Evolutionary conservation across 305 asterid genomes (phyloP), one percentile per base, ranked within the genome.

Genomic region (Rubia peregrina): DNA sequence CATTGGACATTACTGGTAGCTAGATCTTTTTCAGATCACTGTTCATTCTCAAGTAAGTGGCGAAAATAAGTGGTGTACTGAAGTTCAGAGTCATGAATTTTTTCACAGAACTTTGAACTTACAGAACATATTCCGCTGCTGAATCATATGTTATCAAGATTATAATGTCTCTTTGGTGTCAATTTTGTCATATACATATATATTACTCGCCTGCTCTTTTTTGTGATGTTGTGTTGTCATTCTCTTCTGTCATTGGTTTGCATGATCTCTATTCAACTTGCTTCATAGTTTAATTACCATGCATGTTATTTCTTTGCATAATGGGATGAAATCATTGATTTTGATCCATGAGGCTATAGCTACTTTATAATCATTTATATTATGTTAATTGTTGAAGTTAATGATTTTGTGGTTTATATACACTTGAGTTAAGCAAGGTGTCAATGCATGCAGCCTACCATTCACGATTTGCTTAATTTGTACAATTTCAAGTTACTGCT

Each of bases 11-110:
- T 83, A 88, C 91, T 0, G 97, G 96, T 86, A 13, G 96, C 96
- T 8, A 90, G 97, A 73, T 89, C 2, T 94, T 68, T 85, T 94
- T 70, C 89, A 91, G 81, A 88, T 94, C 73, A 85, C 89, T 9
- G 95, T 91, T 61, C 99, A 94, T 85, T 89, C 87, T 60, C 99
- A 94, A 83, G 99, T 94, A 86, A 85, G 97, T 70, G 71, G 80
- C 76, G 70, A 76, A 53, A 30, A 30, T 30, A 30, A 76, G 79
- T 74, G 36, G 67, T 51, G 26, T 64, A 21, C 14, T 65, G 60
- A 56, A 53, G 61, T 71, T 44, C 46, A 1, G 17, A 22, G 49
- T 11, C 24, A 33, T 11, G 65, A 48, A 53, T 68, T 48, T 65
- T 61, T 43, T 22, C 56, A 46, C 51, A 61, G n/a, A 14, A 40